Percentiles rank a stretch among this genome's conserved stretches.
Evolutionary conservation across 1,284 basidiomycete species (phyloP).

Genomic region (Lentinula novae-zelandiae): DNA sequence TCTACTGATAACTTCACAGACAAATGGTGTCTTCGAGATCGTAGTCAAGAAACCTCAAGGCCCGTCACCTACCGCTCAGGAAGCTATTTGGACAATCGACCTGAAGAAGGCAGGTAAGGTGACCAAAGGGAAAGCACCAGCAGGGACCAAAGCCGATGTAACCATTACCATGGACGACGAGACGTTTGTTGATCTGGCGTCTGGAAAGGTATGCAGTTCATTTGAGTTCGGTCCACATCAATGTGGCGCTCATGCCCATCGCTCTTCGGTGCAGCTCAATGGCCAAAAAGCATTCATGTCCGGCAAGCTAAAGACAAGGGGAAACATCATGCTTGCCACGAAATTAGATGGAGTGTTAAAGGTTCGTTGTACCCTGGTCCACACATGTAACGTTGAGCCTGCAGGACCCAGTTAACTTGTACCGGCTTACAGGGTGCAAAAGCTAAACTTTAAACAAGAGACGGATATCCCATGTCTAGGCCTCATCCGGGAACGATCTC

Average conservation of each 20-base stretch:
- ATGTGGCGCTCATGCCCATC: neutral
- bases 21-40: constrained; percentile 90
- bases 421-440: constrained; percentile 1
- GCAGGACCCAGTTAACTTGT: neutral
- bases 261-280: constrained; percentile 47
- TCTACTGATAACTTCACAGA: constrained; percentile 41
- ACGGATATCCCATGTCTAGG: neutral
- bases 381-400: neutral
- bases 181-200: constrained; percentile 61
- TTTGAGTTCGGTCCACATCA: neutral
- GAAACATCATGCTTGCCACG: constrained; percentile 86
- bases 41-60: constrained; percentile 66
- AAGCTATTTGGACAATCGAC: constrained; percentile 91
- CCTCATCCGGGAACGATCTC: no score
- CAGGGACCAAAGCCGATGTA: constrained; percentile 74
- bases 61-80: constrained; percentile 52
- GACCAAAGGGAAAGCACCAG: constrained; percentile 70
- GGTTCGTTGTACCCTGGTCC: constrained; percentile 36
- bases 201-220: constrained; percentile 55
- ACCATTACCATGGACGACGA: constrained; percentile 76
- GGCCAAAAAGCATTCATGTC: constrained; percentile 96
- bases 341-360: constrained; percentile 84
- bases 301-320: constrained; percentile 82
- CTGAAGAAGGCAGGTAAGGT: constrained; percentile 87
- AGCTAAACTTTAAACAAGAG: constrained; percentile 7